Conservation (phyloP, 176 grass and related monocot species). For the Pharus latifolius region DNA sequence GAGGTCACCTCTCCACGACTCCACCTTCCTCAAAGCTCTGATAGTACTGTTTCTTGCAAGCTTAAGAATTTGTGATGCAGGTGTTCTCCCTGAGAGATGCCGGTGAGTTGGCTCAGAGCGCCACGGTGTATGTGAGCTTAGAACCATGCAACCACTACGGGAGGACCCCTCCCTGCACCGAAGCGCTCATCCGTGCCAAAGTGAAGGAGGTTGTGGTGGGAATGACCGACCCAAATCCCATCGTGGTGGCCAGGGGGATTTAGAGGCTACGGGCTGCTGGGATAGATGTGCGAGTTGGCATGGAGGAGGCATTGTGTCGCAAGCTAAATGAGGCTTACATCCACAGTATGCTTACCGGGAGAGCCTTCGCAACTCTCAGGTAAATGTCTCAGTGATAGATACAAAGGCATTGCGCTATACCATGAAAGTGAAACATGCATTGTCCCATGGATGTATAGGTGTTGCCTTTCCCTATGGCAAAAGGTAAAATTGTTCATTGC, state of each 20-base stretch:
- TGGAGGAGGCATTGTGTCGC: constrained; percentile 63
- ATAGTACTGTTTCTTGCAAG: not conserved
- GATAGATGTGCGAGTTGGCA: constrained; percentile 49
- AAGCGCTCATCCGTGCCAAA: constrained; percentile 65
- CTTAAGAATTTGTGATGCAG: constrained; percentile 11
- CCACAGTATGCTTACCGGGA: constrained; percentile 71
- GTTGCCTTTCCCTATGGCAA: not conserved
- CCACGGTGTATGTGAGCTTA: constrained; percentile 77
- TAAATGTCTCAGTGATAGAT: constrained; percentile 32
- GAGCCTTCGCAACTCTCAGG: constrained; percentile 81
- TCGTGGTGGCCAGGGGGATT: constrained; percentile 83
- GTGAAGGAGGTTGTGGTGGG: constrained; percentile 87
- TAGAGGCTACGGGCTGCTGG: constrained; percentile 57
- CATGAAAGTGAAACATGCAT: not conserved
- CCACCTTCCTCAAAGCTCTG: not conserved
- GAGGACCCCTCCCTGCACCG: constrained; percentile 73
- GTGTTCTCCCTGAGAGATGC: constrained; percentile 87
- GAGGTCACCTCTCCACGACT: constrained; percentile 35
- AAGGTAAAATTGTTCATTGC: not conserved
- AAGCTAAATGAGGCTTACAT: constrained; percentile 76
- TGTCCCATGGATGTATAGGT: not conserved
- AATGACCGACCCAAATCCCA: constrained; percentile 90
- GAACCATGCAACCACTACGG: constrained; percentile 93
- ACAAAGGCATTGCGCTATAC: not conserved
- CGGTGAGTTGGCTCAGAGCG: constrained; percentile 56